These are phyloP conservation scores for Colletotrichum sublineola DNA, from an alignment of 2,329 filamentous ascomycete species.

Conservation along the genomic window DNA sequence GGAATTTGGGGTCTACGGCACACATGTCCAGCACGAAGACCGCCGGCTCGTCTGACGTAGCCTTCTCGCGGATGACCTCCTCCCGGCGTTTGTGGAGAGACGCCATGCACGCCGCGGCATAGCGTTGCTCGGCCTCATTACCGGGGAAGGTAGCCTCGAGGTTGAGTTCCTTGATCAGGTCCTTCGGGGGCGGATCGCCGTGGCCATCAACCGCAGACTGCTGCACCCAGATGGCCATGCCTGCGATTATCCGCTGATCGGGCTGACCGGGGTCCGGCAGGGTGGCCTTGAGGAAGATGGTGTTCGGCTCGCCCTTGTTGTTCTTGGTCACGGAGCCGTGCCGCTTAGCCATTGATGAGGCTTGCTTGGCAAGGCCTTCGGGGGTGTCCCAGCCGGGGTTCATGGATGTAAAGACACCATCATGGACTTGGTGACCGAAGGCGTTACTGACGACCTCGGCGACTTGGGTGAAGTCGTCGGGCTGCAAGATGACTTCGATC, in stretches of 20 bases:
- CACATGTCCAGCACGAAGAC: slow-evolving; percentile 65
- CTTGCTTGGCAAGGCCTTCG: slow-evolving; percentile 55
- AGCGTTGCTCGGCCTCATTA: slow-evolving; percentile 60
- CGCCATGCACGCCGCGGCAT: slow-evolving; percentile 57
- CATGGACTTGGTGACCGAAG: slow-evolving; percentile 65
- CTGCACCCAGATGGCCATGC: slow-evolving; percentile 69
- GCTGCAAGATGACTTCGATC: slow-evolving; percentile 48
- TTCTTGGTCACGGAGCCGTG: slow-evolving; percentile 58
- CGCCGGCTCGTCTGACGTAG: slow-evolving; percentile 58
- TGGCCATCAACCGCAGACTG: slow-evolving; percentile 61
- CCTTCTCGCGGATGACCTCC: slow-evolving; percentile 57
- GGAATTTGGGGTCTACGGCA: slow-evolving; percentile 66
- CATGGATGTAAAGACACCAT: slow-evolving; percentile 64
- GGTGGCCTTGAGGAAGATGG: slow-evolving; percentile 67
- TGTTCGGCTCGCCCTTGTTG: slow-evolving; percentile 60
- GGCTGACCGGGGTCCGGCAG: slow-evolving; percentile 51
- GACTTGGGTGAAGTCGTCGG: slow-evolving; percentile 47
- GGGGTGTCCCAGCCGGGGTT: slow-evolving; percentile 69
- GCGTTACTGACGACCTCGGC: slow-evolving; percentile 48
- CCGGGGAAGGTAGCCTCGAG: slow-evolving; percentile 57
- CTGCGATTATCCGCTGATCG: slow-evolving; percentile 56
- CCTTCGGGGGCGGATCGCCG: slow-evolving; percentile 56
- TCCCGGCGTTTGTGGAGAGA: slow-evolving; percentile 60
- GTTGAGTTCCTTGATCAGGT: slow-evolving; percentile 49
- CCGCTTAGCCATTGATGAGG: slow-evolving; percentile 55